A percentile compares a stretch with the other conserved stretches of the same genome.
Evolutionary conservation across 257 asterid species (phyloP).

Genomic region (Petunia secreta): DNA sequence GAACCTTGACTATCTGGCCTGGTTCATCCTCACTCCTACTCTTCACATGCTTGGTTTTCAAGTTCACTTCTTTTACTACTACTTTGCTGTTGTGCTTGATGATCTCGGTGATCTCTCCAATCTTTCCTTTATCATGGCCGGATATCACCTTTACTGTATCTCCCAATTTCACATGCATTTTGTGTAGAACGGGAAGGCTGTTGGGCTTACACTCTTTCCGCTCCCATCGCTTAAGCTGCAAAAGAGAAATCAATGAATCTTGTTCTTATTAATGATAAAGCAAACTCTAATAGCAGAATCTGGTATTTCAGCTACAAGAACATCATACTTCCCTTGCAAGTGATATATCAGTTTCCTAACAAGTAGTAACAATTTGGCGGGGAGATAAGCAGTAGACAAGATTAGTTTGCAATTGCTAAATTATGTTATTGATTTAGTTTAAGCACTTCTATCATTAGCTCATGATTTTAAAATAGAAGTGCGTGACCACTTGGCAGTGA

Average conservation of each 20-base stretch:
- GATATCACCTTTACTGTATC: conserved; percentile 91
- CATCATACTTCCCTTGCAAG: background rate
- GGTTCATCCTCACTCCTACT: conserved; percentile 76
- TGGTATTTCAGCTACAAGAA: background rate
- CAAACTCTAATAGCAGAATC: background rate
- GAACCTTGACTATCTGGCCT: conserved; percentile 91
- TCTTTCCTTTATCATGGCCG: conserved; percentile 88
- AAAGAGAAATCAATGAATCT: background rate
- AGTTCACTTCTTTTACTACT: conserved; percentile 71
- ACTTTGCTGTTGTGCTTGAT: conserved; percentile 79
- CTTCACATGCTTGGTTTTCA: conserved; percentile 96
- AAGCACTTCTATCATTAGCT: background rate
- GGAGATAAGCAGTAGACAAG: background rate
- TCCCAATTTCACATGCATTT: conserved; percentile 92
- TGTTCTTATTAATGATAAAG: background rate
- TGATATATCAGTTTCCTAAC: background rate
- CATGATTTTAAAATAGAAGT: background rate
- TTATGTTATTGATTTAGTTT: background rate
- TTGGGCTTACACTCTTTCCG: conserved; percentile 94
- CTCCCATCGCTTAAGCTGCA: conserved; percentile 91
- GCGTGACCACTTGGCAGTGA: background rate
- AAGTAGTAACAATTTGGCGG: background rate
- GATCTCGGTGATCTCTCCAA: conserved; percentile 72
- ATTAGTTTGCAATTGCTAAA: background rate
- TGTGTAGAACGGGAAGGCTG: conserved; percentile 88